Base-by-base conservation (phyloP, 768 basidiomycete species). In the Amanita molliuscula region DNA sequence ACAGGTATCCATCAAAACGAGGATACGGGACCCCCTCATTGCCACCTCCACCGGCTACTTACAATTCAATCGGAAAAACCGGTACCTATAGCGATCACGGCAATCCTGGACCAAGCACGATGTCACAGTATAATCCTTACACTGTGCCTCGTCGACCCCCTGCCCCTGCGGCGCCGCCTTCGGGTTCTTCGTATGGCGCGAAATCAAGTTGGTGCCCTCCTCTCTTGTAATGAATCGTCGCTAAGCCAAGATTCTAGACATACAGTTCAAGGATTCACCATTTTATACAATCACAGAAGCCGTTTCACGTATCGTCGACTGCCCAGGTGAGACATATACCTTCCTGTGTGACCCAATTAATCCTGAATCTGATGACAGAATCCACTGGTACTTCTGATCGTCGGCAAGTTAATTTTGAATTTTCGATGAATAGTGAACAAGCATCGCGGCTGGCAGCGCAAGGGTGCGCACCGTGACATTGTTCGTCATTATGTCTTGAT, bases 241-340 rank as follows among this genome's bases (percentile, higher is more conserved):
- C 26, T 44, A 23, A 43, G n/a, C 15, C 13, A 9, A 44, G 54
- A 38, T 62, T 23, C 4, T 45, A 87, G 88, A 61, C 18, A 79
- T 91, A 38, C 79, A 77, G 43, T 91, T 91, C 68, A 88, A 83
- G 57, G 74, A 77, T 7, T 90, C 89, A 0, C 88, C 89, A 0
- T 92, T 91, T 62, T 84, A 84, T 57, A 67, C 65, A 9, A 62
- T 87, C 3, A 82, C 85, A 44, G 81, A 87, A 56, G 59, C 70
- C 4, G 78, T 88, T 9, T 86, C 85, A 2, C 50, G 53, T 23
- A 69, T 90, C 25, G 69, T 73, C 6, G 88, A 91, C 61, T 92
- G 88, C 64, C 87, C 86, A 67, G 88, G 88, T 88, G n/a, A 18
- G 25, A 58, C 20, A 72, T 33, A 6, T 44, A n/a, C 6, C 15